phyloP scores from a whole-genome alignment of 2,329 filamentous ascomycete species.

The Stachybotrys chartarum region DNA sequence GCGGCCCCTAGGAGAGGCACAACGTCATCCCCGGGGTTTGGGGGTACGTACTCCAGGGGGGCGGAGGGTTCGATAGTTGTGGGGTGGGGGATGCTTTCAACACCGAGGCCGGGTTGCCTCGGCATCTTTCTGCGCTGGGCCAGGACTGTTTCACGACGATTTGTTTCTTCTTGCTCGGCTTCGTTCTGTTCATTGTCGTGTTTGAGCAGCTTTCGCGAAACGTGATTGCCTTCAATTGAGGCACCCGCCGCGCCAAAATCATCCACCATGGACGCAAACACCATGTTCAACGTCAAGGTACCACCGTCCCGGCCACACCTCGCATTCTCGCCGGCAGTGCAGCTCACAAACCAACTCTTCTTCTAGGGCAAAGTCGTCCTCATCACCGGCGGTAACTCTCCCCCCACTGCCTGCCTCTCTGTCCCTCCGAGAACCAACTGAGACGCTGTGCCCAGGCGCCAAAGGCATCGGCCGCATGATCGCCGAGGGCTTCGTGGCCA shows the following conservation, averaged over 20 bases:
- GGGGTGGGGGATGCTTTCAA: background rate
- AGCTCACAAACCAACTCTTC: slow-evolving; percentile 1
- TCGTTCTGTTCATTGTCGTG: too few species aligned
- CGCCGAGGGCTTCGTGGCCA: slow-evolving; percentile 55
- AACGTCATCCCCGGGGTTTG: too few species aligned
- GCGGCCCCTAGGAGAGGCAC: too few species aligned
- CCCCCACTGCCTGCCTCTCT: background rate
- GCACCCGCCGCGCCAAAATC: too few species aligned
- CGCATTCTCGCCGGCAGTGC: background rate
- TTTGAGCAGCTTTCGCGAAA: too few species aligned
- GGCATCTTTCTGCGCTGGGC: background rate
- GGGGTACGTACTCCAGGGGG: too few species aligned
- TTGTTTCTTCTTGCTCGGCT: too few species aligned
- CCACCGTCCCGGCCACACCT: slow-evolving; percentile 4
- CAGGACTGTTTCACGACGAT: too few species aligned
- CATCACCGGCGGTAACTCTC: slow-evolving; percentile 39
- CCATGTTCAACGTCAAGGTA: slow-evolving; percentile 54
- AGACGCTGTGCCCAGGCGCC: slow-evolving; percentile 26
- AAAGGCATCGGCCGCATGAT: slow-evolving; percentile 65
- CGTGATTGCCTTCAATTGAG: too few species aligned
- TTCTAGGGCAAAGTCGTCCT: slow-evolving; percentile 49
- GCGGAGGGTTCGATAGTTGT: background rate
- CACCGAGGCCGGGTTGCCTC: background rate
- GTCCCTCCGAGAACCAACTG: background rate
- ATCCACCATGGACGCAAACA: slow-evolving; percentile 43